These are phyloP conservation scores for Borealophlyctis nickersoniae DNA, from an alignment of 192 early-diverging fungal genomes.

Conservation along the genomic window DNA sequence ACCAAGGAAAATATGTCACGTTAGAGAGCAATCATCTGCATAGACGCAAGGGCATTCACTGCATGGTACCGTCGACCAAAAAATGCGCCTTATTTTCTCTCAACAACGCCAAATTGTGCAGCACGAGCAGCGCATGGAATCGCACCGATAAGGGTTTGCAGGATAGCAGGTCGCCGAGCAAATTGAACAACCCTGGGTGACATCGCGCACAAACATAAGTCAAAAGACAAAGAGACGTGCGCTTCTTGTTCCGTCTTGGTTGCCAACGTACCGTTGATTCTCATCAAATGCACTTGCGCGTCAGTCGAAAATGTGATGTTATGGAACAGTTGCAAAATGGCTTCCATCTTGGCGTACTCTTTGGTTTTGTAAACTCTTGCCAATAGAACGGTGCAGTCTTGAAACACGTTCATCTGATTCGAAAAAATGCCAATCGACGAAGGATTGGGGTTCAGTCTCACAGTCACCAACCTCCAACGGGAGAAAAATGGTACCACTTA, in stretches of 20 bases:
- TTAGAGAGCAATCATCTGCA: too few relatives aligned
- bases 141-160: conserved; percentile 2
- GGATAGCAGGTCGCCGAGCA: conserved; percentile 15
- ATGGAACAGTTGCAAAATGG: conserved; percentile 18
- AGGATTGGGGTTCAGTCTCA: background rate
- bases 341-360: conserved; percentile 16
- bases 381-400: too few relatives aligned
- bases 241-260: background rate
- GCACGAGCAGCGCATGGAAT: conserved; percentile 18
- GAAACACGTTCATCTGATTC: too few relatives aligned
- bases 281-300: conserved; percentile 28
- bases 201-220: background rate
- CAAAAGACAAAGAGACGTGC: conserved; percentile 11
- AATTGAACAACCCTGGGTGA: conserved; percentile 22
- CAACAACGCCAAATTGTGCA: conserved; percentile 28
- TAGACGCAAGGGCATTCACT: too few relatives aligned
- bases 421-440: too few relatives aligned
- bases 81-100: conserved; percentile 42
- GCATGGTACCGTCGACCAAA: conserved; percentile 26
- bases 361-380: conserved; percentile 18
- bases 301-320: conserved; percentile 22
- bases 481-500: too few relatives aligned
- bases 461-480: background rate
- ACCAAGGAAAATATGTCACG: conserved; percentile 7
- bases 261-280: conserved; percentile 16